phyloP scores from a whole-genome alignment of 257 asterid species.

The Scutellaria barbata region DNA sequence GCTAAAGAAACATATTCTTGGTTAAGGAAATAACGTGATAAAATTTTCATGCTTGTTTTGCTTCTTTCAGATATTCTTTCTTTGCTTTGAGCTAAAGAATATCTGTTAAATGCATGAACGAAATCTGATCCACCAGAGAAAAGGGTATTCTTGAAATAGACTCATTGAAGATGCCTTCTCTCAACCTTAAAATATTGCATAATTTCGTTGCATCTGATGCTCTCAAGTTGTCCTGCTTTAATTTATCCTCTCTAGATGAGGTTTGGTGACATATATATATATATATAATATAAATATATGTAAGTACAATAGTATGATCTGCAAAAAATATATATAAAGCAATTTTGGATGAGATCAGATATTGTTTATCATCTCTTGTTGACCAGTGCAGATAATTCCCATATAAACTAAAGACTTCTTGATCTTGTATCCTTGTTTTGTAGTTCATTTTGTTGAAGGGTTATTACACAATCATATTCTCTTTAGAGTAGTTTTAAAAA shows the following conservation, averaged over 20 bases:
- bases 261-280: too few species aligned
- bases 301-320: neutral
- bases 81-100: neutral
- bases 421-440: neutral
- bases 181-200: neutral
- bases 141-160: neutral
- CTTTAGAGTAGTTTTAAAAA: neutral
- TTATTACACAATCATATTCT: neutral
- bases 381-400: too few species aligned
- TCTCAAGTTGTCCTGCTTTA: conserved; percentile 7
- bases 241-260: neutral
- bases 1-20: conserved; percentile 28
- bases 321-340: neutral
- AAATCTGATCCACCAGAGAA: too few species aligned
- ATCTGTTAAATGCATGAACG: too few species aligned
- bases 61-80: neutral
- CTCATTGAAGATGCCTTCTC: neutral
- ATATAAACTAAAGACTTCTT: neutral
- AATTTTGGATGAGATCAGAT: neutral
- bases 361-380: neutral
- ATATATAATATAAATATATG: too few species aligned
- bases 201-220: neutral
- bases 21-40: conserved; percentile 5
- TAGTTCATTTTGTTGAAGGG: neutral
- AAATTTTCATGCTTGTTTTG: neutral